These are phyloP conservation scores for Calcarisporium arbuscula DNA, from an alignment of 2,329 filamentous ascomycete genomes.

Conservation along the genomic window DNA sequence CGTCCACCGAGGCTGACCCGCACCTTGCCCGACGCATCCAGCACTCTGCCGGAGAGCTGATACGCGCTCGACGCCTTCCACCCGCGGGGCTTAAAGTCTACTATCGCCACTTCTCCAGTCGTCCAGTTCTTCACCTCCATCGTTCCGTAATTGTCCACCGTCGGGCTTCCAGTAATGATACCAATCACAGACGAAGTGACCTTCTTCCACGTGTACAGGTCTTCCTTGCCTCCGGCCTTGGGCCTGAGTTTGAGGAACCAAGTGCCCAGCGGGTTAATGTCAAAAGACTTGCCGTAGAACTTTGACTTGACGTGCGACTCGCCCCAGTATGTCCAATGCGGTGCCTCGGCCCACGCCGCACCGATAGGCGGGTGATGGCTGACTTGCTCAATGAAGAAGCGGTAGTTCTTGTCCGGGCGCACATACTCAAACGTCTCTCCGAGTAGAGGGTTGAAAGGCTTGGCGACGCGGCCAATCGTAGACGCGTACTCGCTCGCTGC, in stretches of 20 bases:
- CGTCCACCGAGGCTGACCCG: constrained; percentile 86
- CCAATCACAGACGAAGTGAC: constrained; percentile 96
- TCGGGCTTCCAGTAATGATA: constrained; percentile 93
- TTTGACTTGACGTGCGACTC: constrained; percentile 94
- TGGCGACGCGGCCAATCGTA: constrained; percentile 92
- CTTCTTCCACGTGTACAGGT: constrained; percentile 98
- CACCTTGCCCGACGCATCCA: constrained; percentile 72
- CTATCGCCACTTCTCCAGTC: constrained; percentile 79
- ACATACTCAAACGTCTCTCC: constrained; percentile 97
- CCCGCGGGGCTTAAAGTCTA: constrained; percentile 92
- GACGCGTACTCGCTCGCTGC: constrained; percentile 95
- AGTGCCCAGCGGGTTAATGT: constrained; percentile 91
- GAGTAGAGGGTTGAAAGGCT: constrained; percentile 94
- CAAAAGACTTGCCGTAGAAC: constrained; percentile 96
- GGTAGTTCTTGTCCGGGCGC: constrained; percentile 91
- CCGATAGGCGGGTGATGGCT: constrained; percentile 95
- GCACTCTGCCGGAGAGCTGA: constrained; percentile 78
- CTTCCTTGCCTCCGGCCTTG: constrained; percentile 65
- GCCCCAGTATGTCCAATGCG: constrained; percentile 95
- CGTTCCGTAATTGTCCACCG: constrained; percentile 93
- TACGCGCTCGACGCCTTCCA: constrained; percentile 95
- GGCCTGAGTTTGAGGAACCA: constrained; percentile 91
- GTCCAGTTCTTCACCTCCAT: constrained; percentile 99
- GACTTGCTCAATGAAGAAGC: constrained; percentile 97
- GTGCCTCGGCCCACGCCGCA: constrained; percentile 85